These are phyloP conservation scores for Dendrothele bispora DNA, from an alignment of 768 basidiomycete genomes.

Conservation along the genomic window DNA sequence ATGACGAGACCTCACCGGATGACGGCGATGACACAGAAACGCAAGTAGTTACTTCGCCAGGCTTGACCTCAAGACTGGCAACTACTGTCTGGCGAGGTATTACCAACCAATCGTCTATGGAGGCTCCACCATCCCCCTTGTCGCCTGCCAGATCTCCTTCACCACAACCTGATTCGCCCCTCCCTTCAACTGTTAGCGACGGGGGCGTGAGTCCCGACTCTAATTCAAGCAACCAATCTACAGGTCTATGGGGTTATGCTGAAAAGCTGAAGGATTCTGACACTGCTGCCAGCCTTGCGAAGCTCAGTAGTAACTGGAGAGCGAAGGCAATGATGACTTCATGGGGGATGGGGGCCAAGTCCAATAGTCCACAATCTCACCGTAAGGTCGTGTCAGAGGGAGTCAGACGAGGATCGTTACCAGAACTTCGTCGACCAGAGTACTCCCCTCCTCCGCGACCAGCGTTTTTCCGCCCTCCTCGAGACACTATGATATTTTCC, in stretches of 20 bases:
- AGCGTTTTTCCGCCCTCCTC: slow-evolving; percentile 53
- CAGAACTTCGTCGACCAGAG: slow-evolving; percentile 32
- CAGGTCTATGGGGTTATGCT: slow-evolving; percentile 67
- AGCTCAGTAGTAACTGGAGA: slow-evolving; percentile 75
- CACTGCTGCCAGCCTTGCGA: slow-evolving; percentile 65
- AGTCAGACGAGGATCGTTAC: slow-evolving; percentile 40
- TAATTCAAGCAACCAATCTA: slow-evolving; percentile 11
- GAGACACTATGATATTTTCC: slow-evolving; percentile 51
- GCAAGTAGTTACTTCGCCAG: slow-evolving; percentile 22
- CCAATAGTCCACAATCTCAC: not conserved
- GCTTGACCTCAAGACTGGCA: slow-evolving; percentile 54
- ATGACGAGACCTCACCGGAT: slow-evolving; percentile 31
- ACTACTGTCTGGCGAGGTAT: slow-evolving; percentile 75
- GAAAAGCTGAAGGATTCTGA: slow-evolving; percentile 76
- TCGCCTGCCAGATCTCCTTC: slow-evolving; percentile 28
- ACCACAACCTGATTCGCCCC: slow-evolving; percentile 19
- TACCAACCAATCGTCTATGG: slow-evolving; percentile 75
- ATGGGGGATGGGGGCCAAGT: slow-evolving; percentile 28
- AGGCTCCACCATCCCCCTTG: slow-evolving; percentile 45
- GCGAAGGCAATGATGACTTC: slow-evolving; percentile 56
- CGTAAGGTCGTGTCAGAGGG: slow-evolving; percentile 4
- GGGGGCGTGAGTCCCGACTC: not conserved
- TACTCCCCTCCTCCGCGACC: slow-evolving; percentile 62
- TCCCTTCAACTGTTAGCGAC: slow-evolving; percentile 8
- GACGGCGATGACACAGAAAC: slow-evolving; percentile 50